Evolutionary conservation across 164 flowering plant genomes (phyloP), one percentile per base, ranked within the genome.

Genomic region (Annona cherimola): DNA sequence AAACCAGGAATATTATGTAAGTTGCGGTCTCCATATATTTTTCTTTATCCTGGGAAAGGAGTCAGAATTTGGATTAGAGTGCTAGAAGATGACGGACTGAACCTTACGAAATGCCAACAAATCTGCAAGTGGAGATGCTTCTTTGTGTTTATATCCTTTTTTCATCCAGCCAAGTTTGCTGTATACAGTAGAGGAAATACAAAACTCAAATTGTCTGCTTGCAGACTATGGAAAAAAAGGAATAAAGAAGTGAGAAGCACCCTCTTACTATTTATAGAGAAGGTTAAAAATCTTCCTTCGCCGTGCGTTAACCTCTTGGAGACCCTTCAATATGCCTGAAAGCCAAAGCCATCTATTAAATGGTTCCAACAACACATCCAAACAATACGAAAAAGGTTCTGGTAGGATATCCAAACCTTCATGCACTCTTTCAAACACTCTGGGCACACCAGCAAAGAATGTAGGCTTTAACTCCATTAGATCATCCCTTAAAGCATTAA

Each of bases 81-180:
- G 45, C 18, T 5, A 63, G 42, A 77, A 62, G 43, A 66, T 67
- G 69, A 61, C 57, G 26, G 65, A 66, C 42, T 3, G 54, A 66
- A 94, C 99, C 99, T 95, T 95, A 67, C 97, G 84, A 80, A 95
- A 95, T 59, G 98, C 98, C 70, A 95, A 78, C 35, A 91, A 76
- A 82, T 95, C 99, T 43, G 96, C 96, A 73, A 93, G 68, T 11
- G 89, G 92, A 42, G 98, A 90, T 66, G 99, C 99, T 60, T 83
- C 2, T 78, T 80, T 89, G 44, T 95, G 90, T 61, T 86, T 88
- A 76, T 79, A 91, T n/a, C 98, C 98, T 20, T 4, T 8, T 63
- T 88, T 91, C 97, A 95, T 82, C 94, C 91, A 88, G 67, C 35
- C 69, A 73, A 90, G 96, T 77, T 95, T 93, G 90, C 99, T 94